Evolutionary conservation across 345 rosid genomes (phyloP).

Genomic region (Aethionema arabicum): DNA sequence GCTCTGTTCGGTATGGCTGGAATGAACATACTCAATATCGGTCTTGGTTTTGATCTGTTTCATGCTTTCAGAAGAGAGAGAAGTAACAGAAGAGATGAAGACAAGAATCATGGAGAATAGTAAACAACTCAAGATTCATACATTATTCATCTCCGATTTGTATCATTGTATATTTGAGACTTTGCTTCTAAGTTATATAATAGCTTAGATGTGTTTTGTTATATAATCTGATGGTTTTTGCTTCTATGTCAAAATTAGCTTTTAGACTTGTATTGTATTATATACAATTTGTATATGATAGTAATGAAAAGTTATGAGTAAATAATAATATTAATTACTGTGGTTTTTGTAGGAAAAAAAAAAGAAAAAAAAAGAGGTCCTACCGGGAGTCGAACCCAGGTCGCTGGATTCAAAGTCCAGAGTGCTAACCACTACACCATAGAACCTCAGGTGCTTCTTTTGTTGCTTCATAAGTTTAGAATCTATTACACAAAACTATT

Average conservation of each 20-base stretch:
- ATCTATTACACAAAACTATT: background rate
- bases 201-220: conserved; percentile 18
- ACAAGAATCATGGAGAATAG: conserved; percentile 23
- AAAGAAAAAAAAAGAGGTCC: conserved; percentile 44
- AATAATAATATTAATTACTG: too few species aligned
- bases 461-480: background rate
- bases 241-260: background rate
- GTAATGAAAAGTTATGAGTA: too few species aligned
- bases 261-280: too few species aligned
- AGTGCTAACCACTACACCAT: conserved; percentile 98
- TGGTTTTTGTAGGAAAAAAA: too few species aligned
- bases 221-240: background rate
- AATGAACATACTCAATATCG: conserved; percentile 70
- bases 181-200: background rate
- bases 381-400: conserved; percentile 97
- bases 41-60: conserved; percentile 77
- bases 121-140: background rate
- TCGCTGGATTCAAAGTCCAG: conserved; percentile 93
- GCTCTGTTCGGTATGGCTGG: conserved; percentile 86
- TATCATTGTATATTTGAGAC: conserved; percentile 14
- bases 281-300: too few species aligned
- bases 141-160: background rate
- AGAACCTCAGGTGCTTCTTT: background rate
- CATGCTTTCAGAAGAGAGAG: conserved; percentile 70
- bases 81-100: conserved; percentile 32